Evolutionary conservation across 306 rosid species (phyloP).

Genomic region (Vicia sativa): DNA sequence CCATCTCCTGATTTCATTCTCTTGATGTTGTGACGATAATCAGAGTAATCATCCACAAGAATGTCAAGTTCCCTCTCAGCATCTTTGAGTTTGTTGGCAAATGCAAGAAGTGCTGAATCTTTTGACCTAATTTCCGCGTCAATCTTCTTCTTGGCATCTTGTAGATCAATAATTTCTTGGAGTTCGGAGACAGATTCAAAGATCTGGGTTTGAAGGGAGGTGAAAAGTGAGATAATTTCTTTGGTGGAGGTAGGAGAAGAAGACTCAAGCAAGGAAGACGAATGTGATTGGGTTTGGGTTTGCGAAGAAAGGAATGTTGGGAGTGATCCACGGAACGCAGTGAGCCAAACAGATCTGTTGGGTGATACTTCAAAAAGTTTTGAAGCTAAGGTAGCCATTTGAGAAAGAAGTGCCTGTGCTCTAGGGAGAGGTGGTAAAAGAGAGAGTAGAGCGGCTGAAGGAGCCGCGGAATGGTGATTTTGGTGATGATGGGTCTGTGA

Average conservation of each 20-base stretch:
- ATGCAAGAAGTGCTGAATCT: constrained; percentile 67
- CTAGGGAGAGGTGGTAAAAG: constrained; percentile 90
- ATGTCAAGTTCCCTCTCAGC: constrained; percentile 81
- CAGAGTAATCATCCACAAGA: constrained; percentile 84
- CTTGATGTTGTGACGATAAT: constrained; percentile 59
- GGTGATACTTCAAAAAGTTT: constrained; percentile 81
- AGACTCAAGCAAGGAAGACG: constrained; percentile 47
- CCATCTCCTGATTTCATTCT: constrained; percentile 49
- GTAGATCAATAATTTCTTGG: constrained; percentile 87
- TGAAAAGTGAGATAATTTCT: constrained; percentile 69
- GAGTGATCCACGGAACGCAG: constrained; percentile 71
- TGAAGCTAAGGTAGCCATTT: constrained; percentile 80
- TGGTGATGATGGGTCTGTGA: constrained; percentile 49
- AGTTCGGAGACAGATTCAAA: constrained; percentile 88
- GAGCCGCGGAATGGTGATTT: constrained; percentile 39
- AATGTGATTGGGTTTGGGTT: constrained; percentile 44
- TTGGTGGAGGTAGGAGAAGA: constrained; percentile 61
- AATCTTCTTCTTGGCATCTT: constrained; percentile 72
- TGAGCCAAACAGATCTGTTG: constrained; percentile 71
- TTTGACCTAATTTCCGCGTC: constrained; percentile 60
- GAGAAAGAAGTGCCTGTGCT: constrained; percentile 79
- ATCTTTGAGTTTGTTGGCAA: constrained; percentile 78
- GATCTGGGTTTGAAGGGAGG: constrained; percentile 77
- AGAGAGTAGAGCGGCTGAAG: constrained; percentile 59
- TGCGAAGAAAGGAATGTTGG: constrained; percentile 84